Conservation (phyloP, 768 basidiomycete species). For the Mycena leptocephala region DNA sequence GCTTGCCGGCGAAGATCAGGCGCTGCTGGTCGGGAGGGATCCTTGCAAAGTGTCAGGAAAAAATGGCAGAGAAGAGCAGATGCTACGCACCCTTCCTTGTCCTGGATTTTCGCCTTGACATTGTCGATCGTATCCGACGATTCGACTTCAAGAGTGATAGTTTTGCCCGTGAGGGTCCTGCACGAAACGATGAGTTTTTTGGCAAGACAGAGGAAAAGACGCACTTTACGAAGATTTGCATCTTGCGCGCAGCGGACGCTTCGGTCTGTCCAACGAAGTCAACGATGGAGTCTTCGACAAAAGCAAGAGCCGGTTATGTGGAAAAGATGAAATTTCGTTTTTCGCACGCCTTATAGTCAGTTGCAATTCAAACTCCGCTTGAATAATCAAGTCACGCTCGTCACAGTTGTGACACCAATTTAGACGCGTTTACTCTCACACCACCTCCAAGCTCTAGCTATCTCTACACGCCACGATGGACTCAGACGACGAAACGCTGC, state of each 20-base stretch:
- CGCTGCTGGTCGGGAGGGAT: slow-evolving; percentile 97
- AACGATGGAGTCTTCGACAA: slow-evolving; percentile 96
- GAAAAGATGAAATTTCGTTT: slow-evolving; percentile 31
- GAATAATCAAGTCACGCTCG: not conserved
- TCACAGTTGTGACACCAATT: not conserved
- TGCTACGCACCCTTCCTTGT: slow-evolving; percentile 90
- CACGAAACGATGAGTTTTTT: slow-evolving; percentile 11
- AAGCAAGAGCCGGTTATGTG: slow-evolving; percentile 72
- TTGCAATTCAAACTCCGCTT: slow-evolving; percentile 48
- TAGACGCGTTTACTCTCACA: not conserved
- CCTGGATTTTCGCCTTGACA: slow-evolving; percentile 98
- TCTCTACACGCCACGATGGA: slow-evolving; percentile 62
- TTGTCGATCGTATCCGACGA: slow-evolving; percentile 98
- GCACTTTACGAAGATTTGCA: slow-evolving; percentile 99
- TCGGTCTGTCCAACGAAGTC: slow-evolving; percentile 91
- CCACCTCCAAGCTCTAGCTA: slow-evolving; percentile 27
- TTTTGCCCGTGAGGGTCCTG: slow-evolving; percentile 96
- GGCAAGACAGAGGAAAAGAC: slow-evolving; percentile 47
- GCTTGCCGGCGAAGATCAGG: slow-evolving; percentile 99
- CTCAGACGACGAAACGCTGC: slow-evolving; percentile 74
- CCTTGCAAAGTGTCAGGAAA: slow-evolving; percentile 53
- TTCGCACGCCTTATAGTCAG: slow-evolving; percentile 48
- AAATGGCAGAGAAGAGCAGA: not conserved
- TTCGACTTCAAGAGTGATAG: slow-evolving; percentile 98
- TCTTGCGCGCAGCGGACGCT: slow-evolving; percentile 73